phyloP scores from a whole-genome alignment of 768 basidiomycete genomes.

The Asterophora lycoperdoides region DNA sequence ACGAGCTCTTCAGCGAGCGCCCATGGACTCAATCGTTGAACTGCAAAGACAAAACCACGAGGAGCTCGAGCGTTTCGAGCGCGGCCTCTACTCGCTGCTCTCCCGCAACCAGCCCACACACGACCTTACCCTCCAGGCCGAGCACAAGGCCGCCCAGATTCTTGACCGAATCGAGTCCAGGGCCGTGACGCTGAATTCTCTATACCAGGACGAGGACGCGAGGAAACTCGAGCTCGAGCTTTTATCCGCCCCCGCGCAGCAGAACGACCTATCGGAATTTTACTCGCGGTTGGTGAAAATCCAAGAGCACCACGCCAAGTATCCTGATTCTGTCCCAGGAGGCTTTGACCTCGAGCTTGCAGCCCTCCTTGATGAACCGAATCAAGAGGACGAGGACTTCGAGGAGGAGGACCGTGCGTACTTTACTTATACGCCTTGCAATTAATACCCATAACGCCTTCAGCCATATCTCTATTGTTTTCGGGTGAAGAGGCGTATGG shows the following conservation, averaged over 20 bases:
- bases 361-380: conserved; percentile 72
- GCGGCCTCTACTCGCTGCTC: conserved; percentile 79
- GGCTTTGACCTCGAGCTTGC: conserved; percentile 83
- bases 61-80: conserved; percentile 89
- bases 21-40: conserved; percentile 93
- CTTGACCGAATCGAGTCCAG: conserved; percentile 78
- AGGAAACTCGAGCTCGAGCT: conserved; percentile 64
- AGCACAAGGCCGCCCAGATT: conserved; percentile 90
- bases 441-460: conserved; percentile 2
- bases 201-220: conserved; percentile 75
- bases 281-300: conserved; percentile 94
- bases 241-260: conserved; percentile 54
- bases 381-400: conserved; percentile 69
- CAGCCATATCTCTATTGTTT: conserved; percentile 81
- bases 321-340: conserved; percentile 83
- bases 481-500: conserved; percentile 96
- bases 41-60: conserved; percentile 94
- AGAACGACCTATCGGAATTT: conserved; percentile 86
- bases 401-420: conserved; percentile 87
- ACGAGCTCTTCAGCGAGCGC: conserved; percentile 10
- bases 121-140: conserved; percentile 63
- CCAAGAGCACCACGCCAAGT: conserved; percentile 94
- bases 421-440: conserved; percentile 1
- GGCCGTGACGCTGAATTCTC: conserved; percentile 55
- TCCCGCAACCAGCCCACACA: conserved; percentile 62